These are phyloP conservation scores for Hura crepitans DNA, from an alignment of 441 rosid genomes.

Conservation along the genomic window DNA sequence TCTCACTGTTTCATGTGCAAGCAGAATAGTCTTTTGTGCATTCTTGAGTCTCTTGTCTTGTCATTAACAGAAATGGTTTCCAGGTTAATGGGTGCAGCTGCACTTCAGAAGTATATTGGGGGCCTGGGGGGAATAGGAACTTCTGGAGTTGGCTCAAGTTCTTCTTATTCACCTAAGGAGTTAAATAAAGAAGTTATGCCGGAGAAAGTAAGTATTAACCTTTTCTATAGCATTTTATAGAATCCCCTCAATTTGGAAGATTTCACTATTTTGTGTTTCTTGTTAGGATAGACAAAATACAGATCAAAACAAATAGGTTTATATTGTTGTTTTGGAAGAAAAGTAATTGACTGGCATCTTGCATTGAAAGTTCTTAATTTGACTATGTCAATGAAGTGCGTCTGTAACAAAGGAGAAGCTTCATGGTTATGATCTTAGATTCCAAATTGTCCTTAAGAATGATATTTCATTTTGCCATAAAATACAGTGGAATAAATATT, in stretches of 20 bases:
- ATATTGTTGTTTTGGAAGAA: background rate
- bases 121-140: constrained; percentile 94
- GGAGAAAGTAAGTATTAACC: constrained; percentile 59
- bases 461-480: background rate
- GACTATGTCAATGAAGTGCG: background rate
- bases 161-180: constrained; percentile 89
- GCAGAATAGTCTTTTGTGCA: constrained; percentile 16
- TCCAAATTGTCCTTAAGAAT: background rate
- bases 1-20: background rate
- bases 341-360: background rate
- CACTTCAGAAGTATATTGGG: constrained; percentile 86
- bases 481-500: background rate
- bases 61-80: constrained; percentile 22
- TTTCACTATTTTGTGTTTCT: background rate
- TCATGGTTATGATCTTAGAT: background rate
- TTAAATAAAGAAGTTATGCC: constrained; percentile 87
- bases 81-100: constrained; percentile 94
- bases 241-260: background rate
- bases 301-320: background rate
- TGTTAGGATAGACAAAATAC: background rate
- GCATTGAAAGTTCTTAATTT: background rate
- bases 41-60: constrained; percentile 23
- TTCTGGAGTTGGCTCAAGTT: constrained; percentile 95
- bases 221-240: background rate
- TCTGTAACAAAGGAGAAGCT: background rate